Base-by-base conservation (phyloP, 2,329 filamentous ascomycete genomes). In the Trichoderma pleuroti region DNA sequence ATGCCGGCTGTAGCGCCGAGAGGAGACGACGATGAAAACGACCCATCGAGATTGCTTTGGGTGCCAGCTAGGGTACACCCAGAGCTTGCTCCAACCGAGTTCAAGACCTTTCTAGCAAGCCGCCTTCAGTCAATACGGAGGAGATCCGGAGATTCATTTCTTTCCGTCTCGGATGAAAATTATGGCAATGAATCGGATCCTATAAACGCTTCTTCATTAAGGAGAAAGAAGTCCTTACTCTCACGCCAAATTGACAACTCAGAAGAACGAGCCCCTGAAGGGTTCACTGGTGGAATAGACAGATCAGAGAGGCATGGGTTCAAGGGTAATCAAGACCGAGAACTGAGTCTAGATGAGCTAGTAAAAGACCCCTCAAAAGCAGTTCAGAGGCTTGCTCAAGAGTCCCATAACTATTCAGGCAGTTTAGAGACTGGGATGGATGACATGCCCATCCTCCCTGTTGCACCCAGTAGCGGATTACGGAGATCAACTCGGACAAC, bases 31-130 rank as follows among this genome's bases (percentile, higher is more conserved):
- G 92, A 97, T 76, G 94, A 97, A 78, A 92, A 94, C 76, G 95
- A 98, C 78, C 90, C 93, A 9, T 94, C 94, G 2, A 88, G 94
- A 73, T 83, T 98, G 71, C 92, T 98, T 74, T 99, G 96, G 96
- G 96, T 99, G 7, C 96, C 96, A 6, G 96, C 96, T 28, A 90
- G 94, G 71, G 87, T 99, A 32, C 96, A 99, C 76, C 96, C 96
- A 0, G 96, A 99, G 81, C 85, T 99, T 62, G 96, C 96, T 3
- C 96, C 96, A 1, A 94, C 92, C 77, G 96, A 98, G 76, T 99
- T 98, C 85, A 98, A 97, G 81, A 95, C 92, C 1, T 99, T 98
- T 75, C 87, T 99, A 2, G 95, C 99, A 77, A 97, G 94, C 73
- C 91, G 94, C 77, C 93, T 98, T 14, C 92, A 97, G 75, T 91